Conservation (phyloP, 2,329 filamentous ascomycete species). For the Stagonosporopsis rhizophila region DNA sequence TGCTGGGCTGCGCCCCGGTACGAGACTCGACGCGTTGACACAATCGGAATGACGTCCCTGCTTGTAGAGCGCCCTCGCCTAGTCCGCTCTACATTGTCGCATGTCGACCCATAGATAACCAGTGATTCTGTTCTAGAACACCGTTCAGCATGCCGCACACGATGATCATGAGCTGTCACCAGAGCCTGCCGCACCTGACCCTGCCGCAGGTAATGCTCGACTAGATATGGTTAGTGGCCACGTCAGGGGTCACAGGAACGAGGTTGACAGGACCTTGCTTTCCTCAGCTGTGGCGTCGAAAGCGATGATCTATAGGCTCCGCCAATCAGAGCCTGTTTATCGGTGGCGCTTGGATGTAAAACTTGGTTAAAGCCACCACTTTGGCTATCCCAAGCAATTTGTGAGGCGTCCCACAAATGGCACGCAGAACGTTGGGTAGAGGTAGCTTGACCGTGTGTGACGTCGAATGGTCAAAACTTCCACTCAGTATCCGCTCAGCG, state of each 20-base stretch:
- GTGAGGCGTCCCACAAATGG: conserved; percentile 17
- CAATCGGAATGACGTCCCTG: neutral
- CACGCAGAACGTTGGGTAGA: neutral
- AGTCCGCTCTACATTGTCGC: neutral
- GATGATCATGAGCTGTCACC: neutral
- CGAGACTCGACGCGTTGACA: neutral
- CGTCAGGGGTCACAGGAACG: conserved; percentile 29
- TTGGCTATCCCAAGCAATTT: conserved; percentile 14
- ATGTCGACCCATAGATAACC: neutral
- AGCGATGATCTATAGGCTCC: conserved; percentile 8
- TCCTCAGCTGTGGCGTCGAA: conserved; percentile 16
- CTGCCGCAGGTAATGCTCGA: neutral
- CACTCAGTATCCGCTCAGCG: neutral
- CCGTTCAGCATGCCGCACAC: neutral
- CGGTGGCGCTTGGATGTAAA: conserved; percentile 5
- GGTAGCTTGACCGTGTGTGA: conserved; percentile 16
- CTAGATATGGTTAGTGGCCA: conserved; percentile 29
- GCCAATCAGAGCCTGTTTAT: conserved; percentile 3
- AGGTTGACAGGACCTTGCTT: conserved; percentile 10
- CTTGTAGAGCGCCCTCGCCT: neutral
- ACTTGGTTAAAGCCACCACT: conserved; percentile 10
- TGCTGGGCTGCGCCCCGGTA: neutral
- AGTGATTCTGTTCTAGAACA: conserved; percentile 1
- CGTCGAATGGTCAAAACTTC: conserved; percentile 12
- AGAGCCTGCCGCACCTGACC: conserved; percentile 3